These are phyloP conservation scores for Schizochytrium sp. DNA, from an alignment of 108 stramenopile species.

Conservation along the genomic window DNA sequence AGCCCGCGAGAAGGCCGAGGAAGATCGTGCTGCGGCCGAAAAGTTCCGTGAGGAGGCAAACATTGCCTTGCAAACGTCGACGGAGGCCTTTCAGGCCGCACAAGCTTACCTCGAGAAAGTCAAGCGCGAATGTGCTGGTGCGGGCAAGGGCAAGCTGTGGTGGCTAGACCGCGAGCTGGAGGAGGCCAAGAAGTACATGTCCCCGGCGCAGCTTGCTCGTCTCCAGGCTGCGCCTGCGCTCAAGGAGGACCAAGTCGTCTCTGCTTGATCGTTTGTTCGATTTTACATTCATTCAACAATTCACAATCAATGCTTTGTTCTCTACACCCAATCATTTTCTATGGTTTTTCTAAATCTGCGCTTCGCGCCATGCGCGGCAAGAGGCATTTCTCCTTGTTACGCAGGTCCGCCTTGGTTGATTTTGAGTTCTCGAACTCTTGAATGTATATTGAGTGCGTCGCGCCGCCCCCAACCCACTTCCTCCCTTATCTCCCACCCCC, in stretches of 20 bases:
- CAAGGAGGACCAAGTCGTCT: neutral
- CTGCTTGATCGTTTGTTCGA: neutral
- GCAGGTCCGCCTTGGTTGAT: too few relatives aligned
- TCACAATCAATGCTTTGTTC: too few relatives aligned
- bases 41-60: neutral
- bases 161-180: neutral
- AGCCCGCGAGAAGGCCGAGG: neutral
- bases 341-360: too few relatives aligned
- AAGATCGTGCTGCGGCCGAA: neutral
- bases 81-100: neutral
- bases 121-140: neutral
- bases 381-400: too few relatives aligned
- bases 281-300: too few relatives aligned
- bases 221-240: neutral
- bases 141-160: conserved; percentile 13
- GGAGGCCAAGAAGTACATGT: conserved; percentile 18
- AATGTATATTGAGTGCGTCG: too few relatives aligned
- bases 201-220: neutral
- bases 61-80: neutral
- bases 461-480: too few relatives aligned
- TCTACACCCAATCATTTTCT: too few relatives aligned
- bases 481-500: too few relatives aligned
- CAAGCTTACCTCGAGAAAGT: neutral
- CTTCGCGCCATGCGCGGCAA: too few relatives aligned
- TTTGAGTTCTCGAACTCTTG: too few relatives aligned